Evolutionary conservation across 1,284 basidiomycete species (phyloP).

Genomic region (Agaricales sp.): DNA sequence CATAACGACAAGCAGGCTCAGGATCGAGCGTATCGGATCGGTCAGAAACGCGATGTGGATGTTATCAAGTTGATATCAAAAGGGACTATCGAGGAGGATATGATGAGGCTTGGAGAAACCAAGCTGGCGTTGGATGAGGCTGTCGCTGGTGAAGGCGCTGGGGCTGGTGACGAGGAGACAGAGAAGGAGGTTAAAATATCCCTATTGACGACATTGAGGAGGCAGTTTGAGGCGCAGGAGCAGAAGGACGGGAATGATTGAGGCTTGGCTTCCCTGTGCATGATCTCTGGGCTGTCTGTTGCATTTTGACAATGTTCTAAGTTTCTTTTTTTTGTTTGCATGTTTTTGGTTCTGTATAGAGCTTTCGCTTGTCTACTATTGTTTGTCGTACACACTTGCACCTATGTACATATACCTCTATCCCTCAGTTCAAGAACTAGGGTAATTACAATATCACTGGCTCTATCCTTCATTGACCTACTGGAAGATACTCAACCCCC

Average conservation of each 20-base stretch:
- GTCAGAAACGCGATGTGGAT: conserved; percentile 84
- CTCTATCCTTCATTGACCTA: too few relatives aligned
- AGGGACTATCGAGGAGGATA: conserved; percentile 94
- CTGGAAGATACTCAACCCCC: conserved; percentile 51
- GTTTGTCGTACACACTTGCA: not conserved
- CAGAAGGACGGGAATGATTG: not conserved
- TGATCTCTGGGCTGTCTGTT: too few relatives aligned
- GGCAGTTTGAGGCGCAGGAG: conserved; percentile 44
- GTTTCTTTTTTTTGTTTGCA: too few relatives aligned
- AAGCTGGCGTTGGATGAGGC: conserved; percentile 90
- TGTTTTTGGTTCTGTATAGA: not conserved
- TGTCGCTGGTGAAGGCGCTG: conserved; percentile 68
- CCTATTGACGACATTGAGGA: conserved; percentile 69
- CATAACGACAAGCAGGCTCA: conserved; percentile 93
- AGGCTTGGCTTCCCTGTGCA: too few relatives aligned
- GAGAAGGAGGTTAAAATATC: conserved; percentile 62
- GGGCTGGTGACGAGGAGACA: conserved; percentile 50
- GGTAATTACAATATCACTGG: too few relatives aligned
- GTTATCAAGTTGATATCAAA: conserved; percentile 91
- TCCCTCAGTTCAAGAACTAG: too few relatives aligned
- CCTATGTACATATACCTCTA: too few relatives aligned
- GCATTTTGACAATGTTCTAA: too few relatives aligned
- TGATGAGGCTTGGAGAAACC: conserved; percentile 81
- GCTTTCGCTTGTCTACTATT: not conserved
- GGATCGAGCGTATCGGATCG: conserved; percentile 97